Conservation (phyloP, 331 rosid genomes). For the Quercus lobata region DNA sequence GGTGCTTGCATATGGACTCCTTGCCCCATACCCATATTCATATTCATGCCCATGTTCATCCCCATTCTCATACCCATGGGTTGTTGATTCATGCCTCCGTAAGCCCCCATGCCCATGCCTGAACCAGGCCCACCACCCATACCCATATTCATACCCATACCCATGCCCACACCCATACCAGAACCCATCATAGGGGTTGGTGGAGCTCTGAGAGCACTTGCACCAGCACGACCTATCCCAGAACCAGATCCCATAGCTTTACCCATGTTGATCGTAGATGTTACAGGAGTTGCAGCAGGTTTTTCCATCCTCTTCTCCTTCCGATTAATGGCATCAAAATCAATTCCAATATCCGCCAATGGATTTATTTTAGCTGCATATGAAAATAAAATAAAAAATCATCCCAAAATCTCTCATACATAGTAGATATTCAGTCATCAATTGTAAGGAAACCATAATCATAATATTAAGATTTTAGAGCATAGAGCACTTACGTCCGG, state of each 20-base stretch:
- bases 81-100: slow-evolving; percentile 48
- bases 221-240: slow-evolving; percentile 71
- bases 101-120: slow-evolving; percentile 52
- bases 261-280: slow-evolving; percentile 73
- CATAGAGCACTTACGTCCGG: slow-evolving; percentile 65
- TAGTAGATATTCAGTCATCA: slow-evolving; percentile 10
- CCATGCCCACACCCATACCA: slow-evolving; percentile 51
- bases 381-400: background rate
- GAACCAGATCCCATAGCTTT: slow-evolving; percentile 97
- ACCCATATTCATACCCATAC: slow-evolving; percentile 40
- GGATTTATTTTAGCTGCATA: slow-evolving; percentile 84
- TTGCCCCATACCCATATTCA: slow-evolving; percentile 78
- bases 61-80: slow-evolving; percentile 43
- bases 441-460: background rate
- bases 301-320: slow-evolving; percentile 94
- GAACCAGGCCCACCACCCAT: slow-evolving; percentile 25
- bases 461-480: background rate
- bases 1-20: slow-evolving; percentile 75
- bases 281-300: slow-evolving; percentile 46
- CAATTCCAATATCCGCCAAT: slow-evolving; percentile 77
- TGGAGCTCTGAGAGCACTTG: slow-evolving; percentile 45
- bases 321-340: slow-evolving; percentile 80
- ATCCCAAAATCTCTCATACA: background rate
- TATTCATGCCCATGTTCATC: slow-evolving; percentile 24
- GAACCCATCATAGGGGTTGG: slow-evolving; percentile 61